Base-by-base conservation (phyloP, 306 rosid genomes). In the Casuarina cunninghamiana region DNA sequence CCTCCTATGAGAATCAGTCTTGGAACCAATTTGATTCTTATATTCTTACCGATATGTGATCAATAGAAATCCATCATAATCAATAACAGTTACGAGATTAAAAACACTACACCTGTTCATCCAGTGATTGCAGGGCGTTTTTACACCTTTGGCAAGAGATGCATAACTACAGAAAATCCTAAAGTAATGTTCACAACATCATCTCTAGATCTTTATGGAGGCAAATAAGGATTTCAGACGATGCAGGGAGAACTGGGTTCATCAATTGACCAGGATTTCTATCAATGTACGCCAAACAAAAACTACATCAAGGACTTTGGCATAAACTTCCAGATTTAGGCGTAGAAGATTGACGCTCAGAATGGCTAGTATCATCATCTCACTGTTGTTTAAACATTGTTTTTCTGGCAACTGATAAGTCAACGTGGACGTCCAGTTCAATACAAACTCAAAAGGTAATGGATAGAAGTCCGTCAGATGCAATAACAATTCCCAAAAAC, bases 131-230 rank as follows among this genome's bases (percentile, higher is more conserved):
- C 39, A 38, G 70, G 12, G 46, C 39, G 46, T 15, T 63, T 26
- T 38, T 13, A 63, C 15, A 37, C 45, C 46, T 63, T 63, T 5
- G 45, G 26, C 6, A 57, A 19, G 26, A 21, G 38, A 57, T 9
- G 5, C 63, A 7, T 57, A 13, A 63, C 46, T 13, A 63, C 69
- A 61, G 69, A 63, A 63, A 37, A 38, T 38, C 69, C 69, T 63
- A 63, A 9, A 13, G 16, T 13, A 32, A 61, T 61, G 0, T 6
- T 53, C 32, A 61, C 17, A 61, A 3, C 41, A 37, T 16, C 35
- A 32, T 13, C 6, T 37, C 68, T 11, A 61, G 43, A 61, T 32
- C n/a, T 61, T 35, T 60, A 2, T 55, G 32, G 16, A 53, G 57
- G 2, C 8, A 8, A 11, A 10, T 32, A 32, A 3, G 67, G 15